Evolutionary conservation across 1,139 yeast genomes (phyloP).

Genomic region (Debaryomyces psychrophilus): DNA sequence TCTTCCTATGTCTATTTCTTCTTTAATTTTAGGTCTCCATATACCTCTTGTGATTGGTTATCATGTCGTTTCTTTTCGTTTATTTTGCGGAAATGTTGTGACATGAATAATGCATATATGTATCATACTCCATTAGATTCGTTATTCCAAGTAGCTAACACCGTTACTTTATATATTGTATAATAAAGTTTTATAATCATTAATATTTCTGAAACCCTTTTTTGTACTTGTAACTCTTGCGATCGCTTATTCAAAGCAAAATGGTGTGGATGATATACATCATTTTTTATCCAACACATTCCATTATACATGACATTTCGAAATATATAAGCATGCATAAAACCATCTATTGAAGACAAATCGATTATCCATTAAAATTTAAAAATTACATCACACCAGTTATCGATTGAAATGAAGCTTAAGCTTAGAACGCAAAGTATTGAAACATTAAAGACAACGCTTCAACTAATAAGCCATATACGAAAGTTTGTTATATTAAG

Average conservation of each 20-base stretch:
- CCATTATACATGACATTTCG: background rate
- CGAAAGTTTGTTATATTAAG: slow-evolving; percentile 41
- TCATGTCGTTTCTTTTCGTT: background rate
- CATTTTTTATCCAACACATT: background rate
- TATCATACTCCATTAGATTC: background rate
- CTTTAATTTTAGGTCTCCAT: background rate
- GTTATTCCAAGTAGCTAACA: background rate
- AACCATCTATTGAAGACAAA: background rate
- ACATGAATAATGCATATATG: background rate
- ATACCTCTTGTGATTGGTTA: background rate
- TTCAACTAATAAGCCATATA: slow-evolving; percentile 33
- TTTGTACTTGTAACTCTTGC: background rate
- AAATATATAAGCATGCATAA: background rate
- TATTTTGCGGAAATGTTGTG: background rate
- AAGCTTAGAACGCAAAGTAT: slow-evolving; percentile 36
- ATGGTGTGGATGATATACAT: background rate
- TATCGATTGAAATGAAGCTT: slow-evolving; percentile 30
- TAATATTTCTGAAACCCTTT: no score
- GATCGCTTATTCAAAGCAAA: background rate
- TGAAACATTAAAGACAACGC: slow-evolving; percentile 33
- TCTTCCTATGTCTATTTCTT: background rate
- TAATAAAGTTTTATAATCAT: background rate
- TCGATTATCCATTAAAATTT: background rate
- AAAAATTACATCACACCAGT: background rate
- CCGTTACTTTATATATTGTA: background rate